phyloP scores from a whole-genome alignment of 345 rosid species.

The Dipteronia dyeriana region DNA sequence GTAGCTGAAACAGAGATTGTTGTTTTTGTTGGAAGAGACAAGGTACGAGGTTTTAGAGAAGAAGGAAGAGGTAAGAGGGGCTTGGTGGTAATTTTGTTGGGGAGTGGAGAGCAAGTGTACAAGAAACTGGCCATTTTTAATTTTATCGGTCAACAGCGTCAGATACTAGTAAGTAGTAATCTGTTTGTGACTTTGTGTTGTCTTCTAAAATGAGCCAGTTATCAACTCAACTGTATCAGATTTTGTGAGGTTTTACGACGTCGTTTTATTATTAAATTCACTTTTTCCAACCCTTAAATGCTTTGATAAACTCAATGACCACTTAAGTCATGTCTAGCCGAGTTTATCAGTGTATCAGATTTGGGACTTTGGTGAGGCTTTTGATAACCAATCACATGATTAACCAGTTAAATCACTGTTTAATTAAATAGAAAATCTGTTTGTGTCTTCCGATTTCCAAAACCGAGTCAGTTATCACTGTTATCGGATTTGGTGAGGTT shows the following conservation, averaged over 20 bases:
- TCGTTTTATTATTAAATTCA: not conserved
- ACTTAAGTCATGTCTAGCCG: no score
- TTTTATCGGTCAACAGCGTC: slow-evolving; percentile 15
- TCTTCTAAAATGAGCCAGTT: not conserved
- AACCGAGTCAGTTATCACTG: no score
- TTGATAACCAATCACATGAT: no score
- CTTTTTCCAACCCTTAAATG: no score
- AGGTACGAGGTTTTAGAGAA: slow-evolving; percentile 13
- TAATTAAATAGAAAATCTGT: no score
- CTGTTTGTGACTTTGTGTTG: not conserved
- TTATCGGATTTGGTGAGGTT: no score
- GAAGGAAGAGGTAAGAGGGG: slow-evolving; percentile 23
- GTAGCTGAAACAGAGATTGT: slow-evolving; percentile 34
- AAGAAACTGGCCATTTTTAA: slow-evolving; percentile 50
- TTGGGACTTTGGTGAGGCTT: no score
- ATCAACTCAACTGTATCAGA: not conserved
- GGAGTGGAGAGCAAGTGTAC: slow-evolving; percentile 23
- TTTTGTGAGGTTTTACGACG: not conserved
- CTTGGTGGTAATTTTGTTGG: slow-evolving; percentile 21
- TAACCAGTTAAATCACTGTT: no score
- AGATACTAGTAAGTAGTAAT: not conserved
- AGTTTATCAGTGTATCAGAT: no score
- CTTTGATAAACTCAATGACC: no score
- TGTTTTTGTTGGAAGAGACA: slow-evolving; percentile 3
- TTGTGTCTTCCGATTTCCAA: no score